Evolutionary conservation across 495 filamentous ascomycete genomes (phyloP), one percentile per base, ranked within the genome.

Genomic region (Cenococcum geophilum): DNA sequence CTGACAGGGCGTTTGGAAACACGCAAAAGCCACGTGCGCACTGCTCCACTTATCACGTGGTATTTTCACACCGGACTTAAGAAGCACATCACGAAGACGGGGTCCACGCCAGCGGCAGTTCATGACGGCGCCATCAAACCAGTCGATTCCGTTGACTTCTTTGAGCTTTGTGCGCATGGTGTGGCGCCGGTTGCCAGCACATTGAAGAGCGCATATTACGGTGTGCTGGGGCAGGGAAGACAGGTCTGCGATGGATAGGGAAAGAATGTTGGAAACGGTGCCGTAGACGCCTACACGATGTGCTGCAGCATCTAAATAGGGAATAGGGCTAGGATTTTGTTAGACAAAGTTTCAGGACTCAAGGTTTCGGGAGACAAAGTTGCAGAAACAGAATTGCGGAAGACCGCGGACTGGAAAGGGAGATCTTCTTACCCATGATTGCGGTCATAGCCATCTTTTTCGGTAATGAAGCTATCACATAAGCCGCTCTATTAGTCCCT

Each of bases 61-160:
- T n/a, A 70, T 22, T 8, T 64, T 43, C 14, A 71, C 12, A 25
- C 68, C 77, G 0, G 81, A 78, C 20, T 65, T 62, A 12, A 67
- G 56, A 22, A 86, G 71, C 1, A 86, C 73, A 62, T 86, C 82
- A n/a, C 68, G 65, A 5, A 86, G 72, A 18, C 76, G 71, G 0
- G 82, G 82, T 1, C 83, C 83, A 35, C 67, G 75, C 82, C 82
- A 86, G 53, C 65, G 76, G 55, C 80, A 81, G 58, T 86, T 86
- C 78, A 85, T 86, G 11, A 85, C 79, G 0, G 82, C 84, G 34
- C 77, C 82, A 57, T 85, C 82, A 32, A 75, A 76, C 83, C 83
- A 86, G 62, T 86, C 82, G 47, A 86, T 80, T 0, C 83, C 83
- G 54, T 79, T 69, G 25, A 85, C 82, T 68, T 85, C 83, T 62